Conservation (phyloP, 495 filamentous ascomycete genomes). For the Penicillium goetzii region DNA sequence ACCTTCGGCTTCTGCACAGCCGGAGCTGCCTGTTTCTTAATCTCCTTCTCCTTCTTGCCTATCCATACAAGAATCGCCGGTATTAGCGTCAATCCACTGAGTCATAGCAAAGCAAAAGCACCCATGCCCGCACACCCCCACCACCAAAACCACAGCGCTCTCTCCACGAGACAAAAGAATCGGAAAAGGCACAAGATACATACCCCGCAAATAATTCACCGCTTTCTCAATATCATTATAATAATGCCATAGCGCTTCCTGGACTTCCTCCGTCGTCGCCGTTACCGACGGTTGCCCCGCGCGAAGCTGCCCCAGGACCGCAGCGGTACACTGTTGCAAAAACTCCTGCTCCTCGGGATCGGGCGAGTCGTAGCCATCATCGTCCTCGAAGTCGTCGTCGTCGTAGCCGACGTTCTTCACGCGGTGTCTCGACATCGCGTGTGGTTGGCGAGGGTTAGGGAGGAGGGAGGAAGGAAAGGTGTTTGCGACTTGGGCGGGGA, state of each 20-base stretch:
- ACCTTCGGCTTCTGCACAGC: slow-evolving; percentile 44
- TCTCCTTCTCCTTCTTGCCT: slow-evolving; percentile 51
- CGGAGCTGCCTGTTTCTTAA: slow-evolving; percentile 42
- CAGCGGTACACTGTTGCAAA: slow-evolving; percentile 42
- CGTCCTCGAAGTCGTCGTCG: slow-evolving; percentile 46
- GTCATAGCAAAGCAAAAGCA: slow-evolving; percentile 7
- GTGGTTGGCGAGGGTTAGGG: background rate
- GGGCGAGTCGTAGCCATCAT: slow-evolving; percentile 48
- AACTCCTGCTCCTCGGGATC: slow-evolving; percentile 52
- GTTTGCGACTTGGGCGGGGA: slow-evolving; percentile 6
- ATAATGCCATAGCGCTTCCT: slow-evolving; percentile 93
- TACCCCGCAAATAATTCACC: slow-evolving; percentile 75
- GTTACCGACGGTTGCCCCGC: slow-evolving; percentile 45
- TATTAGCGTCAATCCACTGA: slow-evolving; percentile 12
- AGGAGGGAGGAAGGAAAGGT: slow-evolving; percentile 10
- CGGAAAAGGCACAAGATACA: slow-evolving; percentile 16
- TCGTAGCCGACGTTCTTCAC: slow-evolving; percentile 52
- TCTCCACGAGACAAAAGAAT: background rate
- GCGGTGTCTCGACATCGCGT: slow-evolving; percentile 51
- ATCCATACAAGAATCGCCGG: background rate
- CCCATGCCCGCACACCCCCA: background rate
- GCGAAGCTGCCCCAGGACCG: slow-evolving; percentile 45
- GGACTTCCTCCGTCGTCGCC: slow-evolving; percentile 63
- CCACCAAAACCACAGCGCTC: background rate
- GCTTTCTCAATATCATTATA: slow-evolving; percentile 91